Percentiles rank a stretch among this genome's conserved stretches.
phyloP scores from a whole-genome alignment of 352 stramenopile genomes.

The Phytophthora multivora region DNA sequence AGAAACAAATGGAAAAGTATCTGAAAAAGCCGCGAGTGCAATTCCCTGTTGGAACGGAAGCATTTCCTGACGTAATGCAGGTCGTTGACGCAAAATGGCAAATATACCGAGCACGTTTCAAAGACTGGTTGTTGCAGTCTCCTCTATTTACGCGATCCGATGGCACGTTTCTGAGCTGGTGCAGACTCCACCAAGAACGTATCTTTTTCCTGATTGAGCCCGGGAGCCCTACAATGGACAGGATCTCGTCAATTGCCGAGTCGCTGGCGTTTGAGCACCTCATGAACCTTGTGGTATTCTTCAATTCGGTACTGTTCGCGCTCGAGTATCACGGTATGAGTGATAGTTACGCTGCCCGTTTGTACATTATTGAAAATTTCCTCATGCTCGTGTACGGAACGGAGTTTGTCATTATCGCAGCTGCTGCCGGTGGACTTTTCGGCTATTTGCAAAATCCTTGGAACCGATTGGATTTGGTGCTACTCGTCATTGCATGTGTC shows the following conservation, averaged over 20 bases:
- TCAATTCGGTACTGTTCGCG: slow-evolving; percentile 76
- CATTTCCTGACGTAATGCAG: slow-evolving; percentile 65
- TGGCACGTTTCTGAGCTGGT: slow-evolving; percentile 62
- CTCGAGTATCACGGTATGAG: slow-evolving; percentile 83
- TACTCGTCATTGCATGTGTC: slow-evolving; percentile 66
- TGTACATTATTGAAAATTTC: slow-evolving; percentile 69
- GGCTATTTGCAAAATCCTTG: slow-evolving; percentile 81
- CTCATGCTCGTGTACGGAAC: slow-evolving; percentile 74
- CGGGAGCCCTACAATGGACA: slow-evolving; percentile 53
- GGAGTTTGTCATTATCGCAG: slow-evolving; percentile 72
- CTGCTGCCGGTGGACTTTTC: slow-evolving; percentile 54
- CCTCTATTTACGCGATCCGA: slow-evolving; percentile 60
- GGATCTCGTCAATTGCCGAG: slow-evolving; percentile 52
- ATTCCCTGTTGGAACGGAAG: slow-evolving; percentile 62
- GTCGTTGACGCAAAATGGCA: slow-evolving; percentile 47
- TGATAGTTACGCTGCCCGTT: slow-evolving; percentile 49
- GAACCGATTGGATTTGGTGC: slow-evolving; percentile 81
- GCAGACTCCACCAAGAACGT: slow-evolving; percentile 60
- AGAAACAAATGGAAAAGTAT: slow-evolving; percentile 43
- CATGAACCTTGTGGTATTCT: slow-evolving; percentile 78
- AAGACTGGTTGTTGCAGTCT: slow-evolving; percentile 44
- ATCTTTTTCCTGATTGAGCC: slow-evolving; percentile 71
- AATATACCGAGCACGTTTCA: slow-evolving; percentile 15
- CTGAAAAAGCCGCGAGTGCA: slow-evolving; percentile 51
- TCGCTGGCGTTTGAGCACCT: slow-evolving; percentile 73